Percentiles rank a stretch among this genome's conserved stretches.
Evolutionary conservation across 345 rosid species (phyloP).

Genomic region (Excoecaria cochinchinensis): DNA sequence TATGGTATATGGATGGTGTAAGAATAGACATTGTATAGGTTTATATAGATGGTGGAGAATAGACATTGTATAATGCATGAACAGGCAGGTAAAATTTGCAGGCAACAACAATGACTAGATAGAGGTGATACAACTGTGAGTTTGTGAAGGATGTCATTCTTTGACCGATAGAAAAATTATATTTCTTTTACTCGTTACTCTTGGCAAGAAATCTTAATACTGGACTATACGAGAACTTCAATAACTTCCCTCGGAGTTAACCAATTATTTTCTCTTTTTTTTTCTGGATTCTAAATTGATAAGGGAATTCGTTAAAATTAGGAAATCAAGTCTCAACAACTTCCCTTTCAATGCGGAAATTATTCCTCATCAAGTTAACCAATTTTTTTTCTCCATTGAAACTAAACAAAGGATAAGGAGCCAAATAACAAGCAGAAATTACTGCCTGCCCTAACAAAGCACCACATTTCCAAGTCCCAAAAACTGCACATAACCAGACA

Average conservation of each 20-base stretch:
- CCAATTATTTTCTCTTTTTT: too few relatives aligned
- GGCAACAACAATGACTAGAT: not conserved
- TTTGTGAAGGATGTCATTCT: conserved; percentile 10
- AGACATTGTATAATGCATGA: not conserved
- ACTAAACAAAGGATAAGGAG: not conserved
- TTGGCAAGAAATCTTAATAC: not conserved
- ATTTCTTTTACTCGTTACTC: not conserved
- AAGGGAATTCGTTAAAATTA: too few relatives aligned
- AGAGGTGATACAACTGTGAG: not conserved
- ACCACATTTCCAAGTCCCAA: not conserved
- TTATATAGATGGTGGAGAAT: not conserved
- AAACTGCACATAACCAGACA: not conserved
- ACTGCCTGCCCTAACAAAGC: not conserved
- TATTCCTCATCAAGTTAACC: too few relatives aligned
- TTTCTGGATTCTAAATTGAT: too few relatives aligned
- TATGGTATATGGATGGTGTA: not conserved
- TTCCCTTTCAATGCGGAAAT: too few relatives aligned
- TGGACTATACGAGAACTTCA: too few relatives aligned
- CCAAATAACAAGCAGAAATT: not conserved
- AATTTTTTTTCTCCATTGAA: too few relatives aligned
- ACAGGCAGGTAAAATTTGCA: not conserved
- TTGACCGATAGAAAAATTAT: not conserved
- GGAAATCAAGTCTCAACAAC: too few relatives aligned
- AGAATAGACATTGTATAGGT: not conserved
- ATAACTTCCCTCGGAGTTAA: too few relatives aligned